Evolutionary conservation across 352 stramenopile species (phyloP).

Genomic region (Pythium chondricola): DNA sequence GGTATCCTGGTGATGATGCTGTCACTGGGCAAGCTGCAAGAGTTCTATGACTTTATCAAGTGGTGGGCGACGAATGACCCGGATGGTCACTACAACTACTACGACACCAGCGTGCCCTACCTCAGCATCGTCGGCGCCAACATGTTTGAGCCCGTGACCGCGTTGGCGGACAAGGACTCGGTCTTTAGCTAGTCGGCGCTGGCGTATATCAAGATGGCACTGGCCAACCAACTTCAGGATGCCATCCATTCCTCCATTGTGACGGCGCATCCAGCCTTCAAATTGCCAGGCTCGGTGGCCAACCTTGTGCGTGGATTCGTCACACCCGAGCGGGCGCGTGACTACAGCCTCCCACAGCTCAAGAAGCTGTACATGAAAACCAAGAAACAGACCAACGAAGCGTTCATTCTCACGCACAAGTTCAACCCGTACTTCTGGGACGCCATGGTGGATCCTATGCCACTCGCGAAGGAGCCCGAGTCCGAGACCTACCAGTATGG

Average conservation of each 20-base stretch:
- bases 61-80: slow-evolving; percentile 3
- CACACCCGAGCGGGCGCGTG: too few species aligned
- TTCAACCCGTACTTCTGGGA: slow-evolving; percentile 1
- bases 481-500: neutral
- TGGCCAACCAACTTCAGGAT: neutral
- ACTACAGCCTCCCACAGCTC: neutral
- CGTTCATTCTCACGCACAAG: neutral
- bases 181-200: neutral
- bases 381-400: neutral
- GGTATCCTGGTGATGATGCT: neutral
- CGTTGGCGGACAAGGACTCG: neutral
- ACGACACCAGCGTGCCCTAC: neutral
- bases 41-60: neutral
- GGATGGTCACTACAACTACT: neutral
- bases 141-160: neutral
- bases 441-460: neutral
- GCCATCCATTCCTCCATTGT: neutral
- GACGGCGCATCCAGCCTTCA: too few species aligned
- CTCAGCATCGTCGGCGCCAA: neutral
- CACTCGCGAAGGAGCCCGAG: neutral
- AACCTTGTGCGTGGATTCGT: neutral
- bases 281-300: neutral
- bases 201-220: slow-evolving; percentile 1
- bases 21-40: neutral
- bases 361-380: neutral